Evolutionary conservation across 2,329 filamentous ascomycete species (phyloP).

Genomic region (Ceratocystis eucalypticola): DNA sequence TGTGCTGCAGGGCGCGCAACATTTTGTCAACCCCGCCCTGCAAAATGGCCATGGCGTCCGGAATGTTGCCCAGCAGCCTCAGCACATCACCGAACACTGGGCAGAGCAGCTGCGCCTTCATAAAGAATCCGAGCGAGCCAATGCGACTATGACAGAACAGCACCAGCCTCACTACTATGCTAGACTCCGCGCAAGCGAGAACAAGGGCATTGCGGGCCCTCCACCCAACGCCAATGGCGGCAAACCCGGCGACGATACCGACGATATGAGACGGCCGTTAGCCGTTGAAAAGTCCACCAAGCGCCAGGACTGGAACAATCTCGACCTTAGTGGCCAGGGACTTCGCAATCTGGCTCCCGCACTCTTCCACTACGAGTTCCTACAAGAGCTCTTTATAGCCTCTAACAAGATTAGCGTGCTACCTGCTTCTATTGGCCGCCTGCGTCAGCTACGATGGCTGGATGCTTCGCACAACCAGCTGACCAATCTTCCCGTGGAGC

Average conservation of each 20-base stretch:
- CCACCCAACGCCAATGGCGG: slow-evolving; percentile 34
- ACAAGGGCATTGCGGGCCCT: slow-evolving; percentile 48
- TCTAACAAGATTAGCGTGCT: slow-evolving; percentile 77
- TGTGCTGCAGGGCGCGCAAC: slow-evolving; percentile 13
- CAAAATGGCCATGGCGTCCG: slow-evolving; percentile 43
- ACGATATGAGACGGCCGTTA: slow-evolving; percentile 46
- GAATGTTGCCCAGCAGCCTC: slow-evolving; percentile 37
- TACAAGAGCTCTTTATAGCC: slow-evolving; percentile 84
- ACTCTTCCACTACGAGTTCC: slow-evolving; percentile 76
- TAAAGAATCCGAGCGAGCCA: slow-evolving; percentile 61
- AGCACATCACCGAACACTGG: slow-evolving; percentile 59
- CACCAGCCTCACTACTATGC: slow-evolving; percentile 59
- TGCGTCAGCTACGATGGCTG: slow-evolving; percentile 68
- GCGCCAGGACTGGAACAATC: slow-evolving; percentile 76
- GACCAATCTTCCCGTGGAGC: slow-evolving; percentile 66
- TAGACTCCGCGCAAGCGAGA: slow-evolving; percentile 54
- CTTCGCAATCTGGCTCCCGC: slow-evolving; percentile 66
- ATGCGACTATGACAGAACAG: slow-evolving; percentile 55
- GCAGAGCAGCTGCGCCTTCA: slow-evolving; percentile 71
- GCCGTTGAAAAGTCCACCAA: slow-evolving; percentile 53
- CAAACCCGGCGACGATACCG: slow-evolving; percentile 41
- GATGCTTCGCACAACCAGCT: slow-evolving; percentile 85
- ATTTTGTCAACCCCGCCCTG: slow-evolving; percentile 25
- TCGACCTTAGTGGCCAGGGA: slow-evolving; percentile 94
- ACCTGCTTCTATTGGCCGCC: slow-evolving; percentile 66